Conservation (phyloP, 2,329 filamentous ascomycete genomes). For the Aspergillus fructus region DNA sequence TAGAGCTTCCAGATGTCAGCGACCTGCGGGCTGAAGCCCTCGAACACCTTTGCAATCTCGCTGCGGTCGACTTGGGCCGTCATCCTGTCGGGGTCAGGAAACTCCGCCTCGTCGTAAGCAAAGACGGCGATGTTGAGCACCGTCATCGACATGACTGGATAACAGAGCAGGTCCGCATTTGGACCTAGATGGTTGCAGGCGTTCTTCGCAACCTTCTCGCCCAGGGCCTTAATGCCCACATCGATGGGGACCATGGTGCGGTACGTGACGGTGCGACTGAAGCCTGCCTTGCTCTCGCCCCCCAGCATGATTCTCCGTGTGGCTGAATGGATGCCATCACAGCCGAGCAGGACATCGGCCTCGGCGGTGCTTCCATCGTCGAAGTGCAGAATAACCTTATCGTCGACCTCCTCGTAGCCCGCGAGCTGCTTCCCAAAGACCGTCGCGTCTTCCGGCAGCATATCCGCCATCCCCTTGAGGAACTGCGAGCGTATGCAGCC, state of each 20-base stretch:
- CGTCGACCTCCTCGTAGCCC: slow-evolving; percentile 26
- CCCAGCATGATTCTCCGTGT: slow-evolving; percentile 52
- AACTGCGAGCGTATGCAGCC: not conserved
- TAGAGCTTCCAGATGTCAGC: slow-evolving; percentile 37
- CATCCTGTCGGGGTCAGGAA: slow-evolving; percentile 9
- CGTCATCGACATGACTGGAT: slow-evolving; percentile 30
- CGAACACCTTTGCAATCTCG: slow-evolving; percentile 1
- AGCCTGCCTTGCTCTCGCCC: slow-evolving; percentile 33
- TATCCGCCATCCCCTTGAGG: not conserved
- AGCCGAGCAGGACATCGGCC: slow-evolving; percentile 51
- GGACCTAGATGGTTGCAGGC: slow-evolving; percentile 57
- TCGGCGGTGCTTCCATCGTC: slow-evolving; percentile 45
- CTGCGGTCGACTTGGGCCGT: slow-evolving; percentile 4
- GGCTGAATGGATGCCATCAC: slow-evolving; percentile 63
- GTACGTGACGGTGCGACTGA: slow-evolving; percentile 59
- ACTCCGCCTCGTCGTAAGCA: slow-evolving; percentile 13
- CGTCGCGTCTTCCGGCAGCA: slow-evolving; percentile 22
- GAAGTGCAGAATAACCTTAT: slow-evolving; percentile 36
- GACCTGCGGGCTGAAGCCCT: slow-evolving; percentile 45
- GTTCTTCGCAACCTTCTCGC: slow-evolving; percentile 49
- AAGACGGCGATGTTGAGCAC: slow-evolving; percentile 24
- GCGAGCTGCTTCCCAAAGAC: slow-evolving; percentile 37
- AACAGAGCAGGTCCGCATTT: slow-evolving; percentile 58
- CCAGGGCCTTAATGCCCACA: slow-evolving; percentile 49
- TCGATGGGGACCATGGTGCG: slow-evolving; percentile 61